phyloP scores from a whole-genome alignment of 805 yeast genomes.

The Candida glaebosa region DNA sequence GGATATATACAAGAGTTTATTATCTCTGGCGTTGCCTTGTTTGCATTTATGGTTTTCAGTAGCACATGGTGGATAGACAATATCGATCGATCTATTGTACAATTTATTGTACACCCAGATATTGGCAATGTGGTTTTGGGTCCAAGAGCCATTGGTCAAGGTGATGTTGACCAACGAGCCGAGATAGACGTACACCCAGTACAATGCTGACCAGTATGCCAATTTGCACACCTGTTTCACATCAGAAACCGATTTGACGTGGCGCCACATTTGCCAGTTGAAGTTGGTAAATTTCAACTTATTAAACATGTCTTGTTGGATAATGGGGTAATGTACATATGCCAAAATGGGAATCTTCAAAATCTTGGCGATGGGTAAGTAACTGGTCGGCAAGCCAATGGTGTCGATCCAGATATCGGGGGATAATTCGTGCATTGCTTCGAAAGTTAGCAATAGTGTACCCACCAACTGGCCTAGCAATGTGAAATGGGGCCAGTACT shows the following conservation, averaged over 20 bases:
- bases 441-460: constrained; percentile 61
- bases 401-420: constrained; percentile 97
- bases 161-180: constrained; percentile 67
- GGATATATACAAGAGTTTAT: constrained; percentile 61
- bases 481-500: constrained; percentile 75
- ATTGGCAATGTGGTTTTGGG: constrained; percentile 62
- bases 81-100: constrained; percentile 26
- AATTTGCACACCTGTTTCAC: constrained; percentile 40
- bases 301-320: constrained; percentile 81
- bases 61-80: constrained; percentile 89
- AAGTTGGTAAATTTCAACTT: constrained; percentile 41
- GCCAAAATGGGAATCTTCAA: constrained; percentile 74
- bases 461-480: constrained; percentile 87
- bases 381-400: constrained; percentile 88
- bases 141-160: constrained; percentile 89
- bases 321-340: constrained; percentile 93
- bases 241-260: constrained; percentile 10
- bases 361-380: constrained; percentile 56
- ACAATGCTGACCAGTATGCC: constrained; percentile 69
- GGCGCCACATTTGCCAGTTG: constrained; percentile 3
- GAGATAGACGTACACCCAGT: constrained; percentile 58
- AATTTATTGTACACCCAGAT: constrained; percentile 54
- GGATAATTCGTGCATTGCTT: constrained; percentile 61
- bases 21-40: constrained; percentile 24
- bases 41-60: constrained; percentile 44